Evolutionary conservation across 2,329 filamentous ascomycete species (phyloP).

Genomic region (Aspergillus unguis): DNA sequence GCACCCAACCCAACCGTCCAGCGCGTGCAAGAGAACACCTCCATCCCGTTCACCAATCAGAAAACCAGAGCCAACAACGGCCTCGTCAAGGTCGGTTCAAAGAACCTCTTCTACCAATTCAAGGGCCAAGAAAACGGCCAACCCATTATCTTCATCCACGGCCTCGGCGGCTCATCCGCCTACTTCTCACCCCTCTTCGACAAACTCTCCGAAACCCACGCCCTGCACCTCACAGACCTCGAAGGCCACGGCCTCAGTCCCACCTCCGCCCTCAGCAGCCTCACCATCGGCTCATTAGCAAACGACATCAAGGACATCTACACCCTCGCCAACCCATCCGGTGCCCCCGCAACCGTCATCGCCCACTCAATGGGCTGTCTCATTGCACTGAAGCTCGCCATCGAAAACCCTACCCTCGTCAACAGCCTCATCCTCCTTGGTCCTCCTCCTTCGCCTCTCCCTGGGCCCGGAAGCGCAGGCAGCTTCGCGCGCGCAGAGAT

Average conservation of each 20-base stretch:
- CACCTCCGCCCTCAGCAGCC: conserved; percentile 43
- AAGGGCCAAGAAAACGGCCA: conserved; percentile 24
- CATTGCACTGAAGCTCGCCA: conserved; percentile 44
- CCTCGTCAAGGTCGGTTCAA: conserved; percentile 41
- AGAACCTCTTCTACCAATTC: conserved; percentile 40
- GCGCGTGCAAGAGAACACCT: conserved; percentile 17
- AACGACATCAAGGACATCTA: conserved; percentile 44
- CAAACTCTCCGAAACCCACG: conserved; percentile 18
- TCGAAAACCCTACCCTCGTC: conserved; percentile 41
- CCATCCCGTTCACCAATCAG: conserved; percentile 31
- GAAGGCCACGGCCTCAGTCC: conserved; percentile 57
- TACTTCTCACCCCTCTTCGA: conserved; percentile 48
- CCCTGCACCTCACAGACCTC: conserved; percentile 50
- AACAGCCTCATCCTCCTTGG: conserved; percentile 48
- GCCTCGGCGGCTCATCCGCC: conserved; percentile 49
- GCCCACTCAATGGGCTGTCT: conserved; percentile 55
- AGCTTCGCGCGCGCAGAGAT: conserved; percentile 36
- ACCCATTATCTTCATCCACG: conserved; percentile 54
- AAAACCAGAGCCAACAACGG: conserved; percentile 30
- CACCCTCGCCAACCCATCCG: conserved; percentile 28
- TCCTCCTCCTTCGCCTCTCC: conserved; percentile 47
- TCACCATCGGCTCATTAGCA: conserved; percentile 46
- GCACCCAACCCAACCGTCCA: conserved; percentile 27
- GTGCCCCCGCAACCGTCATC: conserved; percentile 40
- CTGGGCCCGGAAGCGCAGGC: conserved; percentile 31